These are phyloP conservation scores for Zymoseptoria pseudotritici DNA, from an alignment of 2,329 filamentous ascomycete species.

Conservation along the genomic window DNA sequence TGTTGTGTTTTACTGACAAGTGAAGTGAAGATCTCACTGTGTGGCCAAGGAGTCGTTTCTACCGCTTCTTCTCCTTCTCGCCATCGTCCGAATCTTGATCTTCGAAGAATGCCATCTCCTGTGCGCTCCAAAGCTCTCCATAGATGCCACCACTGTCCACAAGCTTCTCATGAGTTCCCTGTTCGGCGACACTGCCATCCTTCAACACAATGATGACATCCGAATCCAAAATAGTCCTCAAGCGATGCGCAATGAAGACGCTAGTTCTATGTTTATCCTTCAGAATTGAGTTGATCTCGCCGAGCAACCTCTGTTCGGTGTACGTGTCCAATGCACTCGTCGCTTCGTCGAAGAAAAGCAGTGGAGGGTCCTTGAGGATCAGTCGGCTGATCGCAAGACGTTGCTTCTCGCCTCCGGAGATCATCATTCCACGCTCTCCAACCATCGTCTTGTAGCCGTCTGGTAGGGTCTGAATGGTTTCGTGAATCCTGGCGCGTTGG, in stretches of 20 bases:
- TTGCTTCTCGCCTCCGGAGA: conserved; percentile 88
- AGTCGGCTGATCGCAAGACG: conserved; percentile 75
- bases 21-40: neutral
- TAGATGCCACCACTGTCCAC: conserved; percentile 75
- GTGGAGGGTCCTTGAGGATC: conserved; percentile 78
- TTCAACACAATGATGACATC: conserved; percentile 86
- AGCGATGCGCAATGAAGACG: conserved; percentile 86
- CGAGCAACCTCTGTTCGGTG: conserved; percentile 81
- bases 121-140: conserved; percentile 72
- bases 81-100: conserved; percentile 18
- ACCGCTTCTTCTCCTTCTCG: conserved; percentile 9
- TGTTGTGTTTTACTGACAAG: neutral
- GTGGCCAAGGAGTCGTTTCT: neutral
- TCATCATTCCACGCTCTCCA: conserved; percentile 93
- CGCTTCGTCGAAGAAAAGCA: conserved; percentile 93
- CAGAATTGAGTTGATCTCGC: conserved; percentile 87
- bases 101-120: conserved; percentile 33
- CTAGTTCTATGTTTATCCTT: conserved; percentile 83
- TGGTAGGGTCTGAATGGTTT: conserved; percentile 70
- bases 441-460: conserved; percentile 84
- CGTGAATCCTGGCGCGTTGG: conserved; percentile 74
- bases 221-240: conserved; percentile 89
- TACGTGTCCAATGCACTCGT: conserved; percentile 89
- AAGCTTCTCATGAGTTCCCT: conserved; percentile 77
- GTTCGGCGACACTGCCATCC: conserved; percentile 77